Evolutionary conservation across 2,329 filamentous ascomycete genomes (phyloP), one percentile per base, ranked within the genome.

Genomic region (Pseudogymnoascus sp.): DNA sequence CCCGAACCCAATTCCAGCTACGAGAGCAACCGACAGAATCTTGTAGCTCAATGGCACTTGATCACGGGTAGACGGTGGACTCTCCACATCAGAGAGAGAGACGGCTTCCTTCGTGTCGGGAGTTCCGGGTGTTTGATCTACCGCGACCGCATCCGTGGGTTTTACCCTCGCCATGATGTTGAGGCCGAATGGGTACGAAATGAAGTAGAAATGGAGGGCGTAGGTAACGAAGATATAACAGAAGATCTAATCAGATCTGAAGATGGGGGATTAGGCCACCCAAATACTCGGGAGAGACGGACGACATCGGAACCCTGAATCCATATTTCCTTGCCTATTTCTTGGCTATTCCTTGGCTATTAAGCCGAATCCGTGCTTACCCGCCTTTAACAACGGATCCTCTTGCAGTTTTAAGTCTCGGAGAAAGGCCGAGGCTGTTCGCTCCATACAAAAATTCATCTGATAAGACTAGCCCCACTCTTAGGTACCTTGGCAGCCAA

Each of bases 1-100:
- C 0, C 84, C 84, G 67, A 86, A 86, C 1, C 84, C 82, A 66
- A 86, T 84, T 62, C 78, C 72, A 12, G 78, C 80, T 1, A 83
- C 80, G 7, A 84, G 68, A 0, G 83, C 59, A 2, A 86, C 79
- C 0, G 82, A 77, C 7, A 74, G 70, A 12, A 82, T 61, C 65
- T 74, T 77, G 62, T 62, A 71, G 11, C 50, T 65, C 31, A 70
- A 37, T 31, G 70, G 70, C 8, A 71, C 66, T 22, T 56, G 28
- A 22, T 14, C n/a, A 14, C 50, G 50, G 28, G 28, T 56, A 7
- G 50, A 33, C 6, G 59, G 59, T 22, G 50, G 50, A 19, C 16
- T 56, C 50, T 56, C 26, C 50, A 31, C 50, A 35, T 56, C 50
- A n/a, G 50, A 33, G 28, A 56, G 50, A 22, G 50, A 56, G 16